These are phyloP conservation scores for Cladosporium sphaerospermum DNA, from an alignment of 2,329 filamentous ascomycete genomes.

Conservation along the genomic window DNA sequence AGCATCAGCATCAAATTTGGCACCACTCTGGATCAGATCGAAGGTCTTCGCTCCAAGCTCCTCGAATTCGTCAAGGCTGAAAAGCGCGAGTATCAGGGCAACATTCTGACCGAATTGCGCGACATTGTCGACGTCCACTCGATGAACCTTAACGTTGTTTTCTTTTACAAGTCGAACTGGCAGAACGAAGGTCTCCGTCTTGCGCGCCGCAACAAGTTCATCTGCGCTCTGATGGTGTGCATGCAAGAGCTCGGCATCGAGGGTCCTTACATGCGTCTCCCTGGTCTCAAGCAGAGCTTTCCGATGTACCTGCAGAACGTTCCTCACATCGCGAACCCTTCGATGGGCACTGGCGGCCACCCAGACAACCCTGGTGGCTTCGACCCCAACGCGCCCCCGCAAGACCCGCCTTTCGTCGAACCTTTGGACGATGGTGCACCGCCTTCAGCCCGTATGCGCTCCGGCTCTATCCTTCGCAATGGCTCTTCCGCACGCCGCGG, in stretches of 20 bases:
- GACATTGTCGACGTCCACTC: constrained; percentile 76
- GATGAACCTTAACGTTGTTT: constrained; percentile 83
- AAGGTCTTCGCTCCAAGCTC: constrained; percentile 70
- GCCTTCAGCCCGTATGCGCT: constrained; percentile 26
- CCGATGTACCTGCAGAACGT: constrained; percentile 58
- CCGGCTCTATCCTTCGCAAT: constrained; percentile 50
- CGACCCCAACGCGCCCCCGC: constrained; percentile 24
- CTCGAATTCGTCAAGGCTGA: constrained; percentile 76
- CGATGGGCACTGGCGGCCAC: constrained; percentile 36
- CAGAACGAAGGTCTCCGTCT: constrained; percentile 90
- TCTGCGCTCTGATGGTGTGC: constrained; percentile 80
- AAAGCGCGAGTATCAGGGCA: constrained; percentile 82
- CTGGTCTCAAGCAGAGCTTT: constrained; percentile 60
- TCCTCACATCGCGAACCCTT: constrained; percentile 39
- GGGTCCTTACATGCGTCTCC: constrained; percentile 67
- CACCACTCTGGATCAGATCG: constrained; percentile 75
- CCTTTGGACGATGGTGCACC: constrained; percentile 20
- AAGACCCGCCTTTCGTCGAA: constrained; percentile 40
- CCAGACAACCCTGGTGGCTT: constrained; percentile 42
- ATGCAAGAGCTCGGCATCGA: constrained; percentile 82
- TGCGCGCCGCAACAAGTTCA: constrained; percentile 87
- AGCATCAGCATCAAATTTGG: constrained; percentile 83
- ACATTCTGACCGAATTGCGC: constrained; percentile 78
- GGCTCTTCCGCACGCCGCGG: constrained; percentile 39
- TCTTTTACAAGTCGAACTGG: constrained; percentile 97